These are phyloP conservation scores for Lactarius evosmus DNA, from an alignment of 768 basidiomycete genomes.

Conservation along the genomic window DNA sequence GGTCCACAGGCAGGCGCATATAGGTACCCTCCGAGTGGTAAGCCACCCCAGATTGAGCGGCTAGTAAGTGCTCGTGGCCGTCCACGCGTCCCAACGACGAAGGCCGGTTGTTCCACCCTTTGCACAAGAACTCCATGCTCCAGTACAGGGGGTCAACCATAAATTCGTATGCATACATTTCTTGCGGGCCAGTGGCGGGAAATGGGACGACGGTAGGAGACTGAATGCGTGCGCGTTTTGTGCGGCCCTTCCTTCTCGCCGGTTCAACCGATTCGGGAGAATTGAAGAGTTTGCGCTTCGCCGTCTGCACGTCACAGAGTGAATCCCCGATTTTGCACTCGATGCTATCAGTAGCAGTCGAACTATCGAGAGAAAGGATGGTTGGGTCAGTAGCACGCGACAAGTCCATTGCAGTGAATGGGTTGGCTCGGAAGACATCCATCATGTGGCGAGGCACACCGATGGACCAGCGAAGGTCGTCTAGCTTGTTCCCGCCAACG, in stretches of 20 bases:
- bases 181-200: constrained; percentile 25
- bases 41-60: constrained; percentile 4
- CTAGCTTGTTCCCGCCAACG: constrained; percentile 9
- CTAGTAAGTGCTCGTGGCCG: not conserved
- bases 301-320: not conserved
- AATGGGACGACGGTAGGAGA: constrained; percentile 20
- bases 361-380: constrained; percentile 7
- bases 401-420: constrained; percentile 8
- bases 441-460: constrained; percentile 27
- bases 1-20: constrained; percentile 1
- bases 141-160: constrained; percentile 8
- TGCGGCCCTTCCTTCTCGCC: constrained; percentile 20
- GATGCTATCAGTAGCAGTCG: not conserved
- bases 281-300: constrained; percentile 15
- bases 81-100: not conserved
- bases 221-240: constrained; percentile 23
- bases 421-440: constrained; percentile 27
- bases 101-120: not conserved
- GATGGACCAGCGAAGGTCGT: constrained; percentile 19
- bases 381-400: not conserved
- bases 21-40: constrained; percentile 1
- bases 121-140: not conserved
- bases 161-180: constrained; percentile 29
- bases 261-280: constrained; percentile 11
- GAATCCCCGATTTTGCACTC: not conserved